Conservation (phyloP, 2,329 filamentous ascomycete species). For the Verticillium nonalfalfae region DNA sequence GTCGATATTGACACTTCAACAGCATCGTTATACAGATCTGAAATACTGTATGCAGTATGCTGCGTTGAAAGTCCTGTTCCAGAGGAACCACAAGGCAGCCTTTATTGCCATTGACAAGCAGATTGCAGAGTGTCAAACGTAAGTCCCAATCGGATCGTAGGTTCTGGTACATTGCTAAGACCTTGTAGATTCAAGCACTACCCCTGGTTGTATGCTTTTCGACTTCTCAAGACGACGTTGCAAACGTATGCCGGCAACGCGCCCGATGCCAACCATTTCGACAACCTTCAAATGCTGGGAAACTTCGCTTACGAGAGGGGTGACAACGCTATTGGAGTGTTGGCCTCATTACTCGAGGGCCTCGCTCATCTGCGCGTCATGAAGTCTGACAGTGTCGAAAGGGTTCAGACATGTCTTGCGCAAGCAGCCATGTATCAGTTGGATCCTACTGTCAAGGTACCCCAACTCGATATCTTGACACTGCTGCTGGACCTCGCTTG, state of each 20-base stretch:
- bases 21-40: conserved; percentile 56
- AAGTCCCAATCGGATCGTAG: conserved; percentile 17
- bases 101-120: conserved; percentile 65
- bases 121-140: conserved; percentile 63
- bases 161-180: background rate
- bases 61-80: conserved; percentile 62
- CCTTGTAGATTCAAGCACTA: conserved; percentile 52
- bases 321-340: conserved; percentile 58
- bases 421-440: conserved; percentile 66
- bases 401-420: conserved; percentile 69
- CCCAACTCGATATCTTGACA: conserved; percentile 60
- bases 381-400: conserved; percentile 60
- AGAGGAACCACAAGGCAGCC: conserved; percentile 65
- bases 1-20: conserved; percentile 8
- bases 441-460: conserved; percentile 54
- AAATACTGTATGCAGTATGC: conserved; percentile 76
- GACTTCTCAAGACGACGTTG: conserved; percentile 65
- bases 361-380: conserved; percentile 60
- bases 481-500: conserved; percentile 66
- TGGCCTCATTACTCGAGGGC: conserved; percentile 62
- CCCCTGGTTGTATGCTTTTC: conserved; percentile 72
- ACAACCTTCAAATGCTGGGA: conserved; percentile 61
- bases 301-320: conserved; percentile 51
- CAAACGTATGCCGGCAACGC: conserved; percentile 55
- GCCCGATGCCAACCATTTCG: conserved; percentile 57